Evolutionary conservation across 257 asterid genomes (phyloP).

Genomic region (Salvia hispanica): DNA sequence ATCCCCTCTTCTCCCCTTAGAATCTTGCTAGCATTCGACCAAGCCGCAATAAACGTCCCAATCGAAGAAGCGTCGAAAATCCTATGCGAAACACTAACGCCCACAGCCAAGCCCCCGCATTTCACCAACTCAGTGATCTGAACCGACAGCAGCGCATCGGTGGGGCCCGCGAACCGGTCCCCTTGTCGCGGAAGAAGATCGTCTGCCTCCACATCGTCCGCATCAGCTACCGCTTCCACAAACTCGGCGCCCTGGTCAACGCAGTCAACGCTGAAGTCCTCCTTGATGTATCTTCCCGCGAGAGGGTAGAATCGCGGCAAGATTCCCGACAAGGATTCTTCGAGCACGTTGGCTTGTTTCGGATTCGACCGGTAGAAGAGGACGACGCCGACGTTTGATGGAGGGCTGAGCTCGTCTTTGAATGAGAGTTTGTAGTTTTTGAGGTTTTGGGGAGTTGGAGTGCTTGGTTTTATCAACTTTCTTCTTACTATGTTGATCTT

Average conservation of each 20-base stretch:
- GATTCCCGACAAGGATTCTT: neutral
- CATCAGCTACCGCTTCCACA: neutral
- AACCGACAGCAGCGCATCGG: neutral
- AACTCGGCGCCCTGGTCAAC: neutral
- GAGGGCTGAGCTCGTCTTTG: neutral
- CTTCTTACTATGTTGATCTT: neutral
- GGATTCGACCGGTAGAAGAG: neutral
- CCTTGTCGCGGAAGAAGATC: neutral
- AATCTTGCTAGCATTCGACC: neutral
- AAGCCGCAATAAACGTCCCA: neutral
- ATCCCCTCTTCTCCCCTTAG: neutral
- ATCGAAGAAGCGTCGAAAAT: constrained; percentile 4
- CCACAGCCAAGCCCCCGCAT: neutral
- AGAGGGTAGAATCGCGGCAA: constrained; percentile 1
- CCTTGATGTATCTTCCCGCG: constrained; percentile 6
- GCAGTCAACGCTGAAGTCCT: neutral
- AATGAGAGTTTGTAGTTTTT: neutral
- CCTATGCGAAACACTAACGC: neutral
- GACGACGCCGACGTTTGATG: neutral
- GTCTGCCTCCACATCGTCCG: neutral
- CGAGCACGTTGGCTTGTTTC: neutral
- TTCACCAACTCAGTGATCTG: neutral
- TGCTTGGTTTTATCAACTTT: neutral
- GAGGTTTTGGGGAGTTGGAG: constrained; percentile 8
- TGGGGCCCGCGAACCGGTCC: neutral